These are phyloP conservation scores for Leishmania martiniquensis DNA, from an alignment of 208 protist species.

Conservation along the genomic window DNA sequence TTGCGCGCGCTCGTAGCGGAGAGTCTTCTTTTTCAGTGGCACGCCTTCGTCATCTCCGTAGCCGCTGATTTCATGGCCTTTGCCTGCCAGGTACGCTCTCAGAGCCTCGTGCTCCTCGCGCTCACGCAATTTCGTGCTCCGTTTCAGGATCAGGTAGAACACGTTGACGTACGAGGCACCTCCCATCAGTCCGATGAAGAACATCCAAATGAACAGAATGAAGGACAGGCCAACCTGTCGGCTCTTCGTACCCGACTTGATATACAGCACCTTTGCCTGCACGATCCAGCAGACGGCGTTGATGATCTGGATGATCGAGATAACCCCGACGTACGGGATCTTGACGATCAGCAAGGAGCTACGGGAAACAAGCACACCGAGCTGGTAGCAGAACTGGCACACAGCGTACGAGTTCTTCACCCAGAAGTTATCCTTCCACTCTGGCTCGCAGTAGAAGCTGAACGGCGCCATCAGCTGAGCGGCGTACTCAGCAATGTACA, in stretches of 20 bases:
- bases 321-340: constrained; percentile 80
- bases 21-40: neutral
- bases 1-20: neutral
- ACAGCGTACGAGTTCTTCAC: constrained; percentile 81
- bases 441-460: constrained; percentile 59
- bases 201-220: constrained; percentile 84
- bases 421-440: constrained; percentile 57
- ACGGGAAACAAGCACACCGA: constrained; percentile 90
- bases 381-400: constrained; percentile 91
- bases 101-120: constrained; percentile 33
- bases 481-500: constrained; percentile 91
- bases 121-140: constrained; percentile 34
- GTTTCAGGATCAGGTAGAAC: constrained; percentile 86
- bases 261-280: constrained; percentile 76
- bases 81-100: neutral
- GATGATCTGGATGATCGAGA: constrained; percentile 85
- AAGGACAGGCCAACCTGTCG: constrained; percentile 64
- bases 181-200: constrained; percentile 91
- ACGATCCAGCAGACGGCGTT: constrained; percentile 90
- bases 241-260: constrained; percentile 39
- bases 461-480: constrained; percentile 85
- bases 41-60: neutral
- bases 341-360: constrained; percentile 78
- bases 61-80: neutral
- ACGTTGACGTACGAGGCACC: constrained; percentile 93